Evolutionary conservation across 78 protist genomes (phyloP), one percentile per base, ranked within the genome.

Genomic region (Emiliania huxleyi): DNA sequence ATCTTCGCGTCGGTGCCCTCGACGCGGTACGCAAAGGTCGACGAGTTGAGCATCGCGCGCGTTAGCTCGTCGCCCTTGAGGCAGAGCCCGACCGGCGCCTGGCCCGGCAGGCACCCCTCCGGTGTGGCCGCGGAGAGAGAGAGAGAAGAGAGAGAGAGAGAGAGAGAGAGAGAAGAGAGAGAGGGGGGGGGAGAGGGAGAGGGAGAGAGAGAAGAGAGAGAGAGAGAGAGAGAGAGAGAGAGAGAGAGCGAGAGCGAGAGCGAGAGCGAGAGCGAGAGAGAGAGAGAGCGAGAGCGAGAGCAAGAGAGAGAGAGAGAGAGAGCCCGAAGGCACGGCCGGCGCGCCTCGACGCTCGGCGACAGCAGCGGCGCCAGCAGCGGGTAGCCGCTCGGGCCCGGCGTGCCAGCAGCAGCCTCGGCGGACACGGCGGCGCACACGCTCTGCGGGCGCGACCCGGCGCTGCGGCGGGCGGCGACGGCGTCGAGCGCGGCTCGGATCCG

Each of bases 1-100:
- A 77, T 77, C 85, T 77, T 77, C 46, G 85, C 85, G 46, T 77
- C 85, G 0, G 48, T 77, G 18, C 85, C 85, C 29, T 77, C 85
- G 44, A 77, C 18, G 3, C 3, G 2, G 46, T 12, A 77, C 29
- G n/a, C n/a, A 21, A 77, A 77, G n/a, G 25, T 40, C 46, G 44
- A 12, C 35, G n/a, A 4, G 35, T 12, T 6, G 35, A 77, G 48
- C 48, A 12, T 4, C 4, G 6, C 48, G 15, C 21, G 25, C 85
- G 23, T 11, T 29, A 23, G 5, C 18, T 11, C 48, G 33, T 77
- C 85, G 33, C 75, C 75, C 85, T 77, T 77, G 35, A 77, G 25
- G 46, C 85, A 77, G n/a, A 40, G 6, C 33, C 85, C 85, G 46
- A 77, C 85, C 0, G 44, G 48, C 18, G 85, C 85, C 29, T 77